A percentile compares a stretch with the other conserved stretches of the same genome.
Evolutionary conservation across 352 stramenopile species (phyloP).

Genomic region (Phytophthora ramorum): DNA sequence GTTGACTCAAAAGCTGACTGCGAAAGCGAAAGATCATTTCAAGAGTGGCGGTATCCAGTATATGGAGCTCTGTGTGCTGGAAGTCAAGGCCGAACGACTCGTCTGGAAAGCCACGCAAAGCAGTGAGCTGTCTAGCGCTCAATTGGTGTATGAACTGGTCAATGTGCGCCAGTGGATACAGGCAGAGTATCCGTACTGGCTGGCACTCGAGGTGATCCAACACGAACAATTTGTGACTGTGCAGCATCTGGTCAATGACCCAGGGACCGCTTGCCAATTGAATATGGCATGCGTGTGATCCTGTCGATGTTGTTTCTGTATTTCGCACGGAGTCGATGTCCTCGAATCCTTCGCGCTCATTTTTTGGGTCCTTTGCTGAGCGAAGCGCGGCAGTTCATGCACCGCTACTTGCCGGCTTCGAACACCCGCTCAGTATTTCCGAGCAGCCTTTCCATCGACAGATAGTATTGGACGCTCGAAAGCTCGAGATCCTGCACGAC

Average conservation of each 20-base stretch:
- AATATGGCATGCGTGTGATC: conserved; percentile 91
- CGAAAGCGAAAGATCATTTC: conserved; percentile 18
- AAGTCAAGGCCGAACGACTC: conserved; percentile 71
- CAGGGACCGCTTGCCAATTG: conserved; percentile 77
- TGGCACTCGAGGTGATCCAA: conserved; percentile 90
- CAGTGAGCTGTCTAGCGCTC: conserved; percentile 18
- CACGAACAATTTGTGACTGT: conserved; percentile 80
- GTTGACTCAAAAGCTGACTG: conserved; percentile 32
- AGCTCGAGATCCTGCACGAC: conserved; percentile 43
- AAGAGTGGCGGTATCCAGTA: conserved; percentile 29
- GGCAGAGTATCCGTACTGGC: conserved; percentile 71
- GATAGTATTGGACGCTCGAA: conserved; percentile 36
- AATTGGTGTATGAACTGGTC: conserved; percentile 63
- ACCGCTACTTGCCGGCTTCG: conserved; percentile 56
- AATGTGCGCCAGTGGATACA: conserved; percentile 56
- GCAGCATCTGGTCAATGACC: conserved; percentile 69
- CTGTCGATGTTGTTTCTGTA: conserved; percentile 89
- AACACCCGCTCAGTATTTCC: conserved; percentile 50
- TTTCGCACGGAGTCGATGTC: conserved; percentile 32
- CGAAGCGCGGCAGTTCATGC: conserved; percentile 73
- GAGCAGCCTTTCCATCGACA: conserved; percentile 76
- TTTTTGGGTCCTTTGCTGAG: conserved; percentile 70
- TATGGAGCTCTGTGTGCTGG: conserved; percentile 75
- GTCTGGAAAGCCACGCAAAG: conserved; percentile 13
- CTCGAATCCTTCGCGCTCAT: conserved; percentile 54